Evolutionary conservation across 2,329 filamentous ascomycete genomes (phyloP), one percentile per base, ranked within the genome.

Genomic region (Thelonectria rubi): DNA sequence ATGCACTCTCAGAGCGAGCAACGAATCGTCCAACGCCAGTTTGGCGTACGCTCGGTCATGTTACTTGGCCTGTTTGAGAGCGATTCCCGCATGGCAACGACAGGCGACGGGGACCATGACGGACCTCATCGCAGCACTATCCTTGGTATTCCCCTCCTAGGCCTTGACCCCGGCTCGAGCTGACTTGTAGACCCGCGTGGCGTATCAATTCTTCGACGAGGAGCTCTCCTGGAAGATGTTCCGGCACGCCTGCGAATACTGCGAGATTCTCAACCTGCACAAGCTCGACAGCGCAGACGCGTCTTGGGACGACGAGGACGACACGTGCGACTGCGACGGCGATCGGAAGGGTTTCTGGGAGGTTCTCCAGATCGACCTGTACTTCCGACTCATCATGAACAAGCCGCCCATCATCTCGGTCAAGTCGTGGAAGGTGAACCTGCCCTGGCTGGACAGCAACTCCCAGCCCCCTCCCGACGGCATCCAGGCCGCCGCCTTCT

Each of bases 301-400:
- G 56, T 11, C 55, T 58, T 12, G 52, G 61, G 34, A 42, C 7
- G 60, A 55, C 18, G 26, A 54, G 5, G 48, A 64, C 30, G 21
- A 30, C 17, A 67, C 49, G 20, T 67, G 60, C 20, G 65, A 70
- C 7, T 66, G 21, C 20, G 65, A 72, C 17, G 63, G 68, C 1
- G 72, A 76, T 21, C 68, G 74, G 9, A 69, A 69, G 21, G 71
- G 69, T 0, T 74, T 75, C 26, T 76, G 74, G 74, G 72, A 75
- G n/a, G 67, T 76, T 3, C 69, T 76, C 1, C 73, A 76, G 24
- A 65, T 73, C 14, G 74, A 76, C 21, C 66, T 74, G 14, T 75
- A 73, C 52, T 75, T 71, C 55, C 67, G 74, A 1, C 69, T 76
- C 0, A 55, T 76, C 0, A 66, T 73, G 51, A 72, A 76, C 24